A percentile compares a stretch with the other conserved stretches of the same genome.
Evolutionary conservation across 2,329 filamentous ascomycete genomes (phyloP).

Genomic region (Sphaerulina populicola): DNA sequence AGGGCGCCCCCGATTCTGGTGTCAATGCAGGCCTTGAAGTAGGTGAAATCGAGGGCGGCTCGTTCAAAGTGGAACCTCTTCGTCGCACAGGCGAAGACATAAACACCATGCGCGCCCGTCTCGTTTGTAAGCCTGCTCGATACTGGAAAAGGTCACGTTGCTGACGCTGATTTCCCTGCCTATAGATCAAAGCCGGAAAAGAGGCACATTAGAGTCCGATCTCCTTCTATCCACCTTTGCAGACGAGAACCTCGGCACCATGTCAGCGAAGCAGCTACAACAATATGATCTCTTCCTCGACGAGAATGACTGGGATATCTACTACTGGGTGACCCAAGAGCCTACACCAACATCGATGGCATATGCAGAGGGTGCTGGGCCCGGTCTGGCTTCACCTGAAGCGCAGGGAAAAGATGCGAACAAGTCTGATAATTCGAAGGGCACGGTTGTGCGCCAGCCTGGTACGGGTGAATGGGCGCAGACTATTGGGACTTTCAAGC

Average conservation of each 20-base stretch:
- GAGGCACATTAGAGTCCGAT: constrained; percentile 90
- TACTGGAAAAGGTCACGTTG: constrained; percentile 8
- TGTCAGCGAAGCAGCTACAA: constrained; percentile 64
- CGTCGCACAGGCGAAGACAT: constrained; percentile 73
- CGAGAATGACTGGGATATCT: constrained; percentile 99
- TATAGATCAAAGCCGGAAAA: constrained; percentile 89
- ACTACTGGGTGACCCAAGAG: constrained; percentile 97
- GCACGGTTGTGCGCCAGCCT: constrained; percentile 42
- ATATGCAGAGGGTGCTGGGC: constrained; percentile 47
- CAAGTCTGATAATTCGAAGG: constrained; percentile 23
- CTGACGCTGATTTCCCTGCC: constrained; percentile 25
- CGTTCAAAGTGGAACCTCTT: constrained; percentile 85
- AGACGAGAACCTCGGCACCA: constrained; percentile 62
- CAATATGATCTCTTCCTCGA: constrained; percentile 91
- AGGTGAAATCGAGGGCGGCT: constrained; percentile 77
- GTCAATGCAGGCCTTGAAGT: constrained; percentile 62
- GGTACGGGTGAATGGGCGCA: constrained; percentile 84
- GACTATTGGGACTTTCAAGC: constrained; percentile 88
- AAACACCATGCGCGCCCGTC: constrained; percentile 76
- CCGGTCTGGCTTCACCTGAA: constrained; percentile 37
- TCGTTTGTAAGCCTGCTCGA: constrained; percentile 52
- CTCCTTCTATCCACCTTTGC: constrained; percentile 95
- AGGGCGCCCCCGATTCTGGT: constrained; percentile 39
- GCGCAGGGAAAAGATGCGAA: constrained; percentile 38
- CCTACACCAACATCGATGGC: constrained; percentile 52